Percentiles rank a stretch among this genome's conserved stretches.
Conservation (phyloP, 192 early-diverging fungal species). For the Rhizoclosmatium globosum region DNA sequence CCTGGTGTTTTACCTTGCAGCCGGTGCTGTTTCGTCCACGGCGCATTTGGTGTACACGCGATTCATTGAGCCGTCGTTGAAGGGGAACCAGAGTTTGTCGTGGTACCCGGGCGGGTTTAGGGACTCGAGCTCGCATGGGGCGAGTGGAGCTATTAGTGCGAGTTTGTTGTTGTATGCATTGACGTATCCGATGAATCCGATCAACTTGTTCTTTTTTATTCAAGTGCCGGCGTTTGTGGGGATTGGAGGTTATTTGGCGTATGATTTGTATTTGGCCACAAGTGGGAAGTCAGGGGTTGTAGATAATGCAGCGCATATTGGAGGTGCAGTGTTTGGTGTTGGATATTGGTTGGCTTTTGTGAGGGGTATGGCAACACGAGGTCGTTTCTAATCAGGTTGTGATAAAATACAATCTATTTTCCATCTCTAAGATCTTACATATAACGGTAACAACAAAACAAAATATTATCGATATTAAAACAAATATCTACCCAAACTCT, state of each 20-base stretch:
- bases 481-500: too few relatives aligned
- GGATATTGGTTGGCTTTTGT: conserved; percentile 44
- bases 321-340: conserved; percentile 46
- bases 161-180: conserved; percentile 43
- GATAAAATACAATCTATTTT: too few relatives aligned
- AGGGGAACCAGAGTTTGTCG: neutral
- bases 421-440: neutral
- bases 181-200: conserved; percentile 38
- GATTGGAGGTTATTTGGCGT: conserved; percentile 49
- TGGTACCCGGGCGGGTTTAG: neutral
- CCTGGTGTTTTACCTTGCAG: conserved; percentile 44
- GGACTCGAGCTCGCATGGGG: conserved; percentile 39
- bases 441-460: neutral
- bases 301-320: conserved; percentile 51
- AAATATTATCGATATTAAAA: neutral
- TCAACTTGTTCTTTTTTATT: conserved; percentile 45
- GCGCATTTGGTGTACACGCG: conserved; percentile 39
- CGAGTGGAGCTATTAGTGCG: conserved; percentile 44
- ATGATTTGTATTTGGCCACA: conserved; percentile 43
- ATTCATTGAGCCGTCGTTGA: conserved; percentile 22
- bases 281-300: conserved; percentile 39
- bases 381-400: neutral
- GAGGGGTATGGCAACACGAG: neutral
- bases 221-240: conserved; percentile 44
- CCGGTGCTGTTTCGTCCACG: conserved; percentile 39